Conservation (phyloP, 495 filamentous ascomycete genomes). For the Xylaria bambusicola region DNA sequence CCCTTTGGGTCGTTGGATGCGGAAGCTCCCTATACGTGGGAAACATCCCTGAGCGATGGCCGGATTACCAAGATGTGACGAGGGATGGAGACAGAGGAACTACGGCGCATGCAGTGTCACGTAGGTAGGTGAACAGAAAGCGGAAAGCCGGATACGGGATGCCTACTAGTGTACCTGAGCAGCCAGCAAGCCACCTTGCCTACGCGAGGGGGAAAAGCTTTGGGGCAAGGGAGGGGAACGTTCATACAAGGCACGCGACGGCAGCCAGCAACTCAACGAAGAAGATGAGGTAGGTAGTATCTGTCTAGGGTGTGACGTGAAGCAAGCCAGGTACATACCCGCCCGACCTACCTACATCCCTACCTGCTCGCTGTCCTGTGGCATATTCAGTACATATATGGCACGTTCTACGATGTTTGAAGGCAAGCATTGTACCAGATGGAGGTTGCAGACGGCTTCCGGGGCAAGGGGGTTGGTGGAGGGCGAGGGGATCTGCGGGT, state of each 20-base stretch:
- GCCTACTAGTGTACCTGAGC: neutral
- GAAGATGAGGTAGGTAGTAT: neutral
- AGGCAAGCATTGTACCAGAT: neutral
- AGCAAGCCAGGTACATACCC: conserved; percentile 3
- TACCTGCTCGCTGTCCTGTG: no score
- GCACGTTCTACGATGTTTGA: no score
- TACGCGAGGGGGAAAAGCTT: neutral
- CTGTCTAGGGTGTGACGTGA: no score
- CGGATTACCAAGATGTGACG: conserved; percentile 5
- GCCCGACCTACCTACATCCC: no score
- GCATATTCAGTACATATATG: no score
- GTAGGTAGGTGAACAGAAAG: conserved; percentile 1
- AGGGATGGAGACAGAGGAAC: neutral
- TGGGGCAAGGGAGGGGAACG: neutral
- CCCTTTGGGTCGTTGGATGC: no score
- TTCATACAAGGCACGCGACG: neutral
- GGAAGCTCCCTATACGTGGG: neutral
- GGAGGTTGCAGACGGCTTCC: neutral
- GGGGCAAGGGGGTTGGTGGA: neutral
- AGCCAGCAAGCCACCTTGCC: neutral
- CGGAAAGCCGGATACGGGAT: conserved; percentile 10
- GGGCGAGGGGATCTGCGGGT: conserved; percentile 1
- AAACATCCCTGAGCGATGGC: neutral
- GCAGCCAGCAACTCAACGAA: neutral
- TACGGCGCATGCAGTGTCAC: conserved; percentile 9